phyloP scores from a whole-genome alignment of 352 stramenopile species.

The Phytopythium sindhum region DNA sequence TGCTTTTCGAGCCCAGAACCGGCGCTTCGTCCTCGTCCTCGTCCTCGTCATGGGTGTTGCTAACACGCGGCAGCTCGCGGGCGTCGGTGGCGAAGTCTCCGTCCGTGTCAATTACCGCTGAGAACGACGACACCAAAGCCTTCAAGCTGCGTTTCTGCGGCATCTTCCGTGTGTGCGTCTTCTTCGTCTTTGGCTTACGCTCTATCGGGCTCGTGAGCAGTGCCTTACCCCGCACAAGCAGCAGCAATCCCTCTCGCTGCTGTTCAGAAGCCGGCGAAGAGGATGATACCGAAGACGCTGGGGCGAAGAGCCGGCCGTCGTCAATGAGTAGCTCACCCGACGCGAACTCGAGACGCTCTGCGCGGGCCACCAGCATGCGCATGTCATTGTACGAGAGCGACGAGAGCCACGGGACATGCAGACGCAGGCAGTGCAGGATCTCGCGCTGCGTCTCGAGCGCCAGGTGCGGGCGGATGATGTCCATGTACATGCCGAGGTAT shows the following conservation, averaged over 20 bases:
- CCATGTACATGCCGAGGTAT: constrained; percentile 65
- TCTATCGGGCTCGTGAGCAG: constrained; percentile 8
- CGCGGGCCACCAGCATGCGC: constrained; percentile 39
- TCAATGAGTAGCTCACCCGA: constrained; percentile 41
- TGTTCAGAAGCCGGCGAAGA: neutral
- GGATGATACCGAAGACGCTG: neutral
- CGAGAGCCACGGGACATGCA: constrained; percentile 37
- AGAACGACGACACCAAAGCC: neutral
- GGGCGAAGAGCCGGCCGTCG: constrained; percentile 27
- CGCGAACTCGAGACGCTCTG: constrained; percentile 37
- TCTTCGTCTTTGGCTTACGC: constrained; percentile 5
- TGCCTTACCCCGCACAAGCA: constrained; percentile 28
- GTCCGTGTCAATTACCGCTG: constrained; percentile 3
- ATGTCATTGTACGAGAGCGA: constrained; percentile 52
- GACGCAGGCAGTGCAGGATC: constrained; percentile 37
- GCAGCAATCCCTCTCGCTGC: constrained; percentile 24
- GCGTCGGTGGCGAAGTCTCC: constrained; percentile 3
- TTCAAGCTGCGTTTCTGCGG: neutral
- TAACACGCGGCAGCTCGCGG: neutral
- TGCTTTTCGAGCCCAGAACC: constrained; percentile 1
- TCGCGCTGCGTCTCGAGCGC: constrained; percentile 49
- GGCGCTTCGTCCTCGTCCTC: constrained; percentile 1
- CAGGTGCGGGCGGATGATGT: constrained; percentile 60
- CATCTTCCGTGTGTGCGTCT: constrained; percentile 1
- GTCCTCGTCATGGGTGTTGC: constrained; percentile 7